These are phyloP conservation scores for Oleoguttula mirabilis DNA, from an alignment of 495 filamentous ascomycete genomes.

Conservation along the genomic window DNA sequence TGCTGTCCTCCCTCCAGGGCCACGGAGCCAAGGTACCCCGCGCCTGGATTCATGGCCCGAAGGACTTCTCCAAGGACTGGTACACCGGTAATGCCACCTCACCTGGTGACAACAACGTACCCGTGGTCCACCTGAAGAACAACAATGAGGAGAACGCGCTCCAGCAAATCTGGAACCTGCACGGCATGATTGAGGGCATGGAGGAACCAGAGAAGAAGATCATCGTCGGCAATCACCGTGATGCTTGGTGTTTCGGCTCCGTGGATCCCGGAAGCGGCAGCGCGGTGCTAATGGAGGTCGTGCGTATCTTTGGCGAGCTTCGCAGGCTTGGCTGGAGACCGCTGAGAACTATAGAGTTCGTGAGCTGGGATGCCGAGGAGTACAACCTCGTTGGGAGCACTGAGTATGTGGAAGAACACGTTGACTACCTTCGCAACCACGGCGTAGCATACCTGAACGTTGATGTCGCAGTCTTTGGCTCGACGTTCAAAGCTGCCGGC, in stretches of 20 bases:
- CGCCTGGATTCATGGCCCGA: slow-evolving; percentile 61
- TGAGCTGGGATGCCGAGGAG: slow-evolving; percentile 86
- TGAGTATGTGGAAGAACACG: slow-evolving; percentile 72
- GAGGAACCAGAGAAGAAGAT: slow-evolving; percentile 77
- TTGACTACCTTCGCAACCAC: slow-evolving; percentile 45
- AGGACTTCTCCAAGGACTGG: slow-evolving; percentile 48
- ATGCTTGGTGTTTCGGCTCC: slow-evolving; percentile 85
- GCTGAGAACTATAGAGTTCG: slow-evolving; percentile 85
- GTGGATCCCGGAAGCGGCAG: slow-evolving; percentile 79
- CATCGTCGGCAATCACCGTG: slow-evolving; percentile 86
- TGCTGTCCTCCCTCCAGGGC: slow-evolving; percentile 66
- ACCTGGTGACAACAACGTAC: slow-evolving; percentile 21
- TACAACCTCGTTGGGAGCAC: slow-evolving; percentile 93
- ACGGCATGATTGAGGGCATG: slow-evolving; percentile 67
- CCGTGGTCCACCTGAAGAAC: slow-evolving; percentile 73
- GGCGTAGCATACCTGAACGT: slow-evolving; percentile 85
- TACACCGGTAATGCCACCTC: slow-evolving; percentile 73
- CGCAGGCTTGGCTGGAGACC: slow-evolving; percentile 70
- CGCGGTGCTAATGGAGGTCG: slow-evolving; percentile 78
- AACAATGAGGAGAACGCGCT: slow-evolving; percentile 70
- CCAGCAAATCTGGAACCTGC: slow-evolving; percentile 81
- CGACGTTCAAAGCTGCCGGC: slow-evolving; percentile 57
- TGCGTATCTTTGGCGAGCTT: slow-evolving; percentile 70
- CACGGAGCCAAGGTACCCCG: slow-evolving; percentile 54
- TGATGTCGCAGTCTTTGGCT: slow-evolving; percentile 68